These are phyloP conservation scores for Starmerella bombi DNA, from an alignment of 805 yeast genomes.

Conservation along the genomic window DNA sequence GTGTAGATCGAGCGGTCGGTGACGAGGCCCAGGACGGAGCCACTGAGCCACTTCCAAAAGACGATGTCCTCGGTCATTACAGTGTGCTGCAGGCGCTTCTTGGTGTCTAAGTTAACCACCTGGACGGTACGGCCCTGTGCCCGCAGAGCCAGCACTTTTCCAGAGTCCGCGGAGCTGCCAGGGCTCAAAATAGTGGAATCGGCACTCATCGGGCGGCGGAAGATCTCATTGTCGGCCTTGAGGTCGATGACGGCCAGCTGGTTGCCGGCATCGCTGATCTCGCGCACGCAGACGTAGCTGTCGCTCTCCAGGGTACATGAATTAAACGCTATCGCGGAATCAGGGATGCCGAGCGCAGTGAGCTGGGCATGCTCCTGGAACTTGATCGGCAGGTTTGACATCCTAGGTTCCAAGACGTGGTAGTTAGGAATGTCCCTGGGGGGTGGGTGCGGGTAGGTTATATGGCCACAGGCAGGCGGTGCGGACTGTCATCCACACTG, in stretches of 20 bases:
- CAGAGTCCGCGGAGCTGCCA: slow-evolving; percentile 31
- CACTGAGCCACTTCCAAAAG: slow-evolving; percentile 88
- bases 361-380: slow-evolving; percentile 90
- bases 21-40: slow-evolving; percentile 64
- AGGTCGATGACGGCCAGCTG: slow-evolving; percentile 83
- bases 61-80: slow-evolving; percentile 79
- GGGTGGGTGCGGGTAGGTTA: no score
- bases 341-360: slow-evolving; percentile 73
- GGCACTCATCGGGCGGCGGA: slow-evolving; percentile 89
- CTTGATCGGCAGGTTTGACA: slow-evolving; percentile 79
- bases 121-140: slow-evolving; percentile 93
- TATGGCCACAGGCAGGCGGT: no score
- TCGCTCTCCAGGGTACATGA: slow-evolving; percentile 92
- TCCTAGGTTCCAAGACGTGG: slow-evolving; percentile 1
- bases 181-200: slow-evolving; percentile 98
- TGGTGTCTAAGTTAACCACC: slow-evolving; percentile 75
- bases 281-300: slow-evolving; percentile 59
- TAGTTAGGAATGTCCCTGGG: background rate
- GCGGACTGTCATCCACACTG: no score
- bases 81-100: slow-evolving; percentile 79
- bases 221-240: slow-evolving; percentile 60
- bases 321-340: slow-evolving; percentile 74
- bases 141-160: slow-evolving; percentile 71
- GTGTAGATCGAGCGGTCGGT: slow-evolving; percentile 62
- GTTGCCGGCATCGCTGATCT: slow-evolving; percentile 41